These are phyloP conservation scores for Erodium chrysanthum DNA, from an alignment of 441 rosid genomes.

Conservation along the genomic window DNA sequence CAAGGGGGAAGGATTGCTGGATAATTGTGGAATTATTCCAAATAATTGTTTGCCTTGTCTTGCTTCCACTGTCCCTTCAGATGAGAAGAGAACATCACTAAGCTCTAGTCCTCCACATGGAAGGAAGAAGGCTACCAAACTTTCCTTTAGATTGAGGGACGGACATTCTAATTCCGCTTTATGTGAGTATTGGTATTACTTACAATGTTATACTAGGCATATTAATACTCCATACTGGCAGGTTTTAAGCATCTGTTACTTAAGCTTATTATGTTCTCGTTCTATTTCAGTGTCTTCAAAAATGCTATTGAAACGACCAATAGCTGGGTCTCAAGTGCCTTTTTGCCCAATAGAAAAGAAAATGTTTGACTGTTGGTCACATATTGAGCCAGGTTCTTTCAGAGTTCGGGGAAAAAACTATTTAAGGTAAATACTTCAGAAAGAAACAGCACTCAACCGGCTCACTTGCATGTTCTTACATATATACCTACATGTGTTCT, in stretches of 20 bases:
- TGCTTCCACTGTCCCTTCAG: slow-evolving; percentile 47
- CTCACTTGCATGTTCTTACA: not conserved
- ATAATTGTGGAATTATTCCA: slow-evolving; percentile 65
- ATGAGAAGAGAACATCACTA: slow-evolving; percentile 65
- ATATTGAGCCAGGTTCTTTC: slow-evolving; percentile 60
- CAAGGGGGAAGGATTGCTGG: slow-evolving; percentile 49
- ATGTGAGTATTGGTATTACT: slow-evolving; percentile 33
- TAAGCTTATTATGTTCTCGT: slow-evolving; percentile 1
- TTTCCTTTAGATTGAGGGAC: slow-evolving; percentile 6
- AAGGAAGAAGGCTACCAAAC: slow-evolving; percentile 45
- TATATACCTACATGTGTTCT: too few relatives aligned
- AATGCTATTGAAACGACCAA: slow-evolving; percentile 53
- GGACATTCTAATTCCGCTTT: slow-evolving; percentile 22
- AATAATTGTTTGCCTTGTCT: slow-evolving; percentile 76
- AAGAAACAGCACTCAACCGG: slow-evolving; percentile 8
- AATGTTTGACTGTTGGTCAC: slow-evolving; percentile 80
- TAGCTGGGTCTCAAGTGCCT: slow-evolving; percentile 84
- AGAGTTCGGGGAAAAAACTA: slow-evolving; percentile 63
- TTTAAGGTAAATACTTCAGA: slow-evolving; percentile 38
- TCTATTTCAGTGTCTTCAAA: slow-evolving; percentile 62
- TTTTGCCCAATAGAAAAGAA: slow-evolving; percentile 74
- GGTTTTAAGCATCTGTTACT: slow-evolving; percentile 6
- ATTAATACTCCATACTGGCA: not conserved
- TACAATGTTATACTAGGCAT: not conserved
- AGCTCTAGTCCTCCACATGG: slow-evolving; percentile 63